Percentiles rank a stretch among this genome's conserved stretches.
Conservation (phyloP, 176 grass and related monocot genomes). For the Ensete glaucum region DNA sequence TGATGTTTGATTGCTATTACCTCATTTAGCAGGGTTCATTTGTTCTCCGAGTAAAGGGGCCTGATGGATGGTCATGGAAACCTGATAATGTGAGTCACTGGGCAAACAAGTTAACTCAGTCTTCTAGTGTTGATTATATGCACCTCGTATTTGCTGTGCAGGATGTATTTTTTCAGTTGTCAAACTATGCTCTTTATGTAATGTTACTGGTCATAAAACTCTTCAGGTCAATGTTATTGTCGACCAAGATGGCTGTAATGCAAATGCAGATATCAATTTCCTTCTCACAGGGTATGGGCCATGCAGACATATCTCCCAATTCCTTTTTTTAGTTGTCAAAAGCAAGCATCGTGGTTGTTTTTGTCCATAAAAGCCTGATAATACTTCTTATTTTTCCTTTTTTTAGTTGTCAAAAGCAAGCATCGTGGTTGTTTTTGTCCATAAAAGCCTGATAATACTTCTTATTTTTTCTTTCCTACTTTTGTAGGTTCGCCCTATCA, state of each 20-base stretch:
- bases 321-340: background rate
- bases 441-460: background rate
- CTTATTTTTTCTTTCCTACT: background rate
- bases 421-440: background rate
- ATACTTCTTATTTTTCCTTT: too few relatives aligned
- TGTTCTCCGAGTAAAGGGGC: slow-evolving; percentile 85
- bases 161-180: slow-evolving; percentile 12
- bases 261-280: slow-evolving; percentile 89
- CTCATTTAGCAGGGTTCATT: slow-evolving; percentile 53
- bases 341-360: background rate
- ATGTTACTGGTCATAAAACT: background rate
- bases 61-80: slow-evolving; percentile 86
- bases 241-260: slow-evolving; percentile 74
- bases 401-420: background rate
- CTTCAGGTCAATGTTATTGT: slow-evolving; percentile 61
- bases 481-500: slow-evolving; percentile 66
- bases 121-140: slow-evolving; percentile 3
- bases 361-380: background rate
- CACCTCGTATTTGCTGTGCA: background rate
- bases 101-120: background rate
- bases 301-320: background rate
- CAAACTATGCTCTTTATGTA: slow-evolving; percentile 4
- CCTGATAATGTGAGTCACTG: slow-evolving; percentile 51
- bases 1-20: background rate
- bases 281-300: slow-evolving; percentile 69